Evolutionary conservation across 306 rosid species (phyloP).

Genomic region (Arachis stenosperma): DNA sequence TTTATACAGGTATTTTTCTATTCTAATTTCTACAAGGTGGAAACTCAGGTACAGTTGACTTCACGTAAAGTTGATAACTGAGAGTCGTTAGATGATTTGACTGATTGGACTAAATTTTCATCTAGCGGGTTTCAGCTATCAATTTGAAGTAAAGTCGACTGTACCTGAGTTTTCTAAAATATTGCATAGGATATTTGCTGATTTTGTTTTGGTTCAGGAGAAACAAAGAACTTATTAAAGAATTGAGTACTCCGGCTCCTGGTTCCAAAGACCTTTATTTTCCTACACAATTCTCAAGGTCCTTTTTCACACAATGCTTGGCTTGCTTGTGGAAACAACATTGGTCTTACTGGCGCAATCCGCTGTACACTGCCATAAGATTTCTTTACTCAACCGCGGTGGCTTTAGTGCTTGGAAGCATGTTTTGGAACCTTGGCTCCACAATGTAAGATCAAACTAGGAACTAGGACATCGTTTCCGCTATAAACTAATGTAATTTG

Average conservation of each 20-base stretch:
- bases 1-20: constrained; percentile 48
- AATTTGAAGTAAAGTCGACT: no score
- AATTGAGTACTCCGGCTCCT: constrained; percentile 53
- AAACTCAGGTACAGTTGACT: no score
- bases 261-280: constrained; percentile 58
- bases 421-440: constrained; percentile 70
- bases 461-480: constrained; percentile 7
- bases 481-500: constrained; percentile 28
- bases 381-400: constrained; percentile 47
- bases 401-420: constrained; percentile 55
- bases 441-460: constrained; percentile 51
- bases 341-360: constrained; percentile 73
- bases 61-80: no score
- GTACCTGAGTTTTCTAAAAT: no score
- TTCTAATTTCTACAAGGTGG: no score
- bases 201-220: constrained; percentile 54
- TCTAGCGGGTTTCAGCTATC: no score
- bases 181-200: not conserved
- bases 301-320: constrained; percentile 54
- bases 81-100: no score
- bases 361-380: constrained; percentile 52
- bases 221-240: constrained; percentile 50
- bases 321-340: constrained; percentile 70
- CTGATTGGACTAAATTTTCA: no score
- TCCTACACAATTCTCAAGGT: constrained; percentile 48